Conservation (phyloP, 331 rosid genomes). For the Prunus yedoensis region DNA sequence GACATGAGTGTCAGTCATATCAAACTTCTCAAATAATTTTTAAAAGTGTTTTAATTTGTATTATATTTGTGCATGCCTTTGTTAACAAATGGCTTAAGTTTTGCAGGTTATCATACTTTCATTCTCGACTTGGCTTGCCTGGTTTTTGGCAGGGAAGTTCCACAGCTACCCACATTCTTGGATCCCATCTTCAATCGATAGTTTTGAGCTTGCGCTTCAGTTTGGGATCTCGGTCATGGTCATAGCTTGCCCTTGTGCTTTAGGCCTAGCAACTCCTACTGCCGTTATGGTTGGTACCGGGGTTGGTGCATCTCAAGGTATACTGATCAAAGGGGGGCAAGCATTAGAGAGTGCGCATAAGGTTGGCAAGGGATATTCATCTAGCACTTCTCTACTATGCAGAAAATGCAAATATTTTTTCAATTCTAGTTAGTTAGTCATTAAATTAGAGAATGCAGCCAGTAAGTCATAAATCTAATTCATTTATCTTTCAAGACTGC, state of each 20-base stretch:
- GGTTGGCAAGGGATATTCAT: constrained; percentile 41
- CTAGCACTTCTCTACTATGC: neutral
- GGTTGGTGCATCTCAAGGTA: constrained; percentile 90
- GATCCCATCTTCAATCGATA: constrained; percentile 70
- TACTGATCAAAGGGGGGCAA: constrained; percentile 84
- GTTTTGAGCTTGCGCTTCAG: constrained; percentile 85
- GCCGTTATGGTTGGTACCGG: constrained; percentile 96
- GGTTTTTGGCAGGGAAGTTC: constrained; percentile 69
- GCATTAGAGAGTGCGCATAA: constrained; percentile 84
- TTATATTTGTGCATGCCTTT: neutral
- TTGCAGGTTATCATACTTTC: constrained; percentile 64
- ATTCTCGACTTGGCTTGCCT: constrained; percentile 65
- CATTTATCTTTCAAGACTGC: neutral
- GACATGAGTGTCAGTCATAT: neutral
- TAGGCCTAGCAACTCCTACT: constrained; percentile 88
- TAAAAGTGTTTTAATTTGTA: neutral
- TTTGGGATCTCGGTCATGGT: constrained; percentile 89
- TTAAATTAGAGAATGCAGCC: neutral
- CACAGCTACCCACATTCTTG: constrained; percentile 66
- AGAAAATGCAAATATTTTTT: neutral
- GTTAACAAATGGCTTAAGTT: neutral
- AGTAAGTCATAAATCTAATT: no score
- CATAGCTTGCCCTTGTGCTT: constrained; percentile 94
- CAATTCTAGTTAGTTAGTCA: neutral
- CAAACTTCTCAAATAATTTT: neutral